Evolutionary conservation across 352 stramenopile genomes (phyloP).

Genomic region (Phytophthora uliginosa): DNA sequence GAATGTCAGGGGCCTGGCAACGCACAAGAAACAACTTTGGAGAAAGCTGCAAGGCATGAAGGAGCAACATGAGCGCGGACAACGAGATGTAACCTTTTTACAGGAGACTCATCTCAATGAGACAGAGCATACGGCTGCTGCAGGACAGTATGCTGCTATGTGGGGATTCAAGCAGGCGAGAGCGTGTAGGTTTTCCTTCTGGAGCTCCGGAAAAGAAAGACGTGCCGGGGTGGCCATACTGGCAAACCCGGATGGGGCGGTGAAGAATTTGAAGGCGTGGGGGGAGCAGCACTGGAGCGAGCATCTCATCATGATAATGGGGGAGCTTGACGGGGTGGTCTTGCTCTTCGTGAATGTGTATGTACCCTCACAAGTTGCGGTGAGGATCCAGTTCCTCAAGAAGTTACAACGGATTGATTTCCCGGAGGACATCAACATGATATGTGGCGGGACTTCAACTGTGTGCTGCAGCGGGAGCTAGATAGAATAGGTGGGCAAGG

Average conservation of each 20-base stretch:
- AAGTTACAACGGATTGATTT: not conserved
- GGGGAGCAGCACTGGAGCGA: not conserved
- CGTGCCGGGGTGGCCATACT: not conserved
- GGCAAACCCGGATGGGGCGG: not conserved
- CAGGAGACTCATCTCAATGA: slow-evolving; percentile 1
- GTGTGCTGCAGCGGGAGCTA: not conserved
- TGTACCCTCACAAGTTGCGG: not conserved
- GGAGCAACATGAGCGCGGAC: not conserved
- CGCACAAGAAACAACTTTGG: not conserved
- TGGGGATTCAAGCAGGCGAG: not conserved
- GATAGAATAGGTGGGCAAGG: not conserved
- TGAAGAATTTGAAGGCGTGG: not conserved
- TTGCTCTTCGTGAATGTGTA: not conserved
- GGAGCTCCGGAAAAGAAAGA: slow-evolving; percentile 1
- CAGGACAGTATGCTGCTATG: not conserved
- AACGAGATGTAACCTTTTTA: not conserved
- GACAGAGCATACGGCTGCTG: not conserved
- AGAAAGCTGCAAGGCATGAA: not conserved
- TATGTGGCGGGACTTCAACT: not conserved
- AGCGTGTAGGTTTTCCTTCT: not conserved
- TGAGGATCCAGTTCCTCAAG: not conserved
- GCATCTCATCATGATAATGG: not conserved
- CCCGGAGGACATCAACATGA: not conserved
- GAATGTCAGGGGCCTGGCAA: not conserved
- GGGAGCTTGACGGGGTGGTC: not conserved